phyloP scores from a whole-genome alignment of 495 filamentous ascomycete genomes.

The Tricharina praecox region DNA sequence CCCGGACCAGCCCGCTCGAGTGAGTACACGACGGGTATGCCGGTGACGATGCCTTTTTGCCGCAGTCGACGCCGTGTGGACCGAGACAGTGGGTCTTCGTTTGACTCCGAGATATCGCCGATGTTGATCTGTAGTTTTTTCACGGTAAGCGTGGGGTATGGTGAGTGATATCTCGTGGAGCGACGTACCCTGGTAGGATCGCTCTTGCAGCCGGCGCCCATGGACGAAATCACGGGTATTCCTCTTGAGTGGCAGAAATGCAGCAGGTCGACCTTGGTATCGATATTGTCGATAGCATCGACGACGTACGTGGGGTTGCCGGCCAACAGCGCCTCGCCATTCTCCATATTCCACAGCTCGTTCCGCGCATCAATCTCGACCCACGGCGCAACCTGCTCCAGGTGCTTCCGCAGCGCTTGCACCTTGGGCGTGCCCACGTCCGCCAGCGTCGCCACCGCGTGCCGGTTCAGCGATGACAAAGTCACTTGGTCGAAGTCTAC shows the following conservation, averaged over 20 bases:
- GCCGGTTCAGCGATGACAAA: constrained; percentile 78
- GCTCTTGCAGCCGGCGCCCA: constrained; percentile 95
- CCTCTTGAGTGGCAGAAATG: constrained; percentile 65
- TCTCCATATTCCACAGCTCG: constrained; percentile 58
- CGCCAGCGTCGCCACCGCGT: constrained; percentile 81
- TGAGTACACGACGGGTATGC: constrained; percentile 83
- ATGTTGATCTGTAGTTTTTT: constrained; percentile 47
- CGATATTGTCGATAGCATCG: constrained; percentile 96
- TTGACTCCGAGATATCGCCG: constrained; percentile 76
- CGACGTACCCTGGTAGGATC: constrained; percentile 49
- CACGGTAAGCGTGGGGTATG: too few relatives aligned
- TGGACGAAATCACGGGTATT: constrained; percentile 74
- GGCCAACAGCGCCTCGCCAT: constrained; percentile 46
- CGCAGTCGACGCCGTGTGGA: constrained; percentile 66
- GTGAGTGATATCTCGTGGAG: too few relatives aligned
- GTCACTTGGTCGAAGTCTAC: constrained; percentile 98
- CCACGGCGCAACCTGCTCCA: constrained; percentile 83
- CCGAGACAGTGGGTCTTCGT: constrained; percentile 78
- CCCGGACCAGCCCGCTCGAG: constrained; percentile 81
- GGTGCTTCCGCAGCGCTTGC: constrained; percentile 52
- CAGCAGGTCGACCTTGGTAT: constrained; percentile 82
- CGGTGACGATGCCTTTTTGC: constrained; percentile 57
- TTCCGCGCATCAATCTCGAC: constrained; percentile 72
- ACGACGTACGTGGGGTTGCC: constrained; percentile 70
- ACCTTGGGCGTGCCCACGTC: constrained; percentile 96